phyloP scores from a whole-genome alignment of 202 grass and related monocot species.

The Saccharum hybrid region DNA sequence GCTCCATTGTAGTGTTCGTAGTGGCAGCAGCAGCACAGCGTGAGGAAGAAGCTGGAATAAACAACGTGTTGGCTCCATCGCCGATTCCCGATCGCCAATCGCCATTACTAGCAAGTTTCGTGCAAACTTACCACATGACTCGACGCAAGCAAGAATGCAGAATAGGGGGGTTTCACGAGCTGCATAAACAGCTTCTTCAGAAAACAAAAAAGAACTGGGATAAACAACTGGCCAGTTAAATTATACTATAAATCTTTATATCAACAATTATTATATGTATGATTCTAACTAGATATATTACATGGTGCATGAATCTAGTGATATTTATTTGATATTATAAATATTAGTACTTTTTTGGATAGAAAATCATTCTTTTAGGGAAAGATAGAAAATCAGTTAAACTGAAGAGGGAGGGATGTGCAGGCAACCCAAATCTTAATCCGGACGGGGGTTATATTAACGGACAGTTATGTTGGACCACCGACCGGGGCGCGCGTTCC shows the following conservation, averaged over 20 bases:
- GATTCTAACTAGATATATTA: background rate
- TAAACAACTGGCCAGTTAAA: background rate
- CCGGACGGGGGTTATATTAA: slow-evolving; percentile 15
- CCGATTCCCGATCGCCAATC: background rate
- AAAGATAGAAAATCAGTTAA: background rate
- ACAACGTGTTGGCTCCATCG: background rate
- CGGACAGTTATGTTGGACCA: slow-evolving; percentile 49
- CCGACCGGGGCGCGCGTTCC: slow-evolving; percentile 40
- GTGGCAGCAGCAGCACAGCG: background rate
- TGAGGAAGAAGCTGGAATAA: slow-evolving; percentile 8
- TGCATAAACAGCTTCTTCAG: background rate
- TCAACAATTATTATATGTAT: background rate
- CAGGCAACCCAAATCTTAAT: slow-evolving; percentile 9
- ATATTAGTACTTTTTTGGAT: background rate
- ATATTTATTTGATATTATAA: background rate
- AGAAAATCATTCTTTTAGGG: background rate
- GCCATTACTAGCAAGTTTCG: slow-evolving; percentile 6
- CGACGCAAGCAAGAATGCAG: background rate
- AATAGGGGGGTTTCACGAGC: background rate
- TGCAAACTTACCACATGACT: background rate
- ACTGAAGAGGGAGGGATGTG: background rate
- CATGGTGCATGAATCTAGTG: background rate
- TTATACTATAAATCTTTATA: background rate
- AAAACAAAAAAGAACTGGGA: background rate
- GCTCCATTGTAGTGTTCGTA: slow-evolving; percentile 10